A percentile compares a stretch with the other conserved stretches of the same genome.
Conservation (phyloP, 148 eudicot genomes). For the Chenopodium berlandieri region DNA sequence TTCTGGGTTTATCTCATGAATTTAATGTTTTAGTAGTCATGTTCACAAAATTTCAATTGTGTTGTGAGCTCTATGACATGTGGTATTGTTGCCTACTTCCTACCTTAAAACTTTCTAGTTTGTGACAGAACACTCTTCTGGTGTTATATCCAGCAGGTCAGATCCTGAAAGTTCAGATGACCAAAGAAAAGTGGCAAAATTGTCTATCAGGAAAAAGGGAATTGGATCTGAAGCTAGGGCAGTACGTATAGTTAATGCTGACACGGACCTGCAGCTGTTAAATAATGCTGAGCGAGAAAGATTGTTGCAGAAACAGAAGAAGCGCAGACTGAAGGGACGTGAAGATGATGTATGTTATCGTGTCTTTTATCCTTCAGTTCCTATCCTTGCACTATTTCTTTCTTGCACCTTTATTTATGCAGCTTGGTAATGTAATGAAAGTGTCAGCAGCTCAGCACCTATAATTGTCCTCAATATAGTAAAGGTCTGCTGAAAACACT, state of each 20-base stretch:
- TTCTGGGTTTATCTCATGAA: background rate
- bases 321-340: constrained; percentile 81
- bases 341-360: constrained; percentile 78
- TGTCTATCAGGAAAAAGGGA: constrained; percentile 81
- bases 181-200: constrained; percentile 58
- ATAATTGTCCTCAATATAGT: background rate
- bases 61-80: background rate
- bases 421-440: background rate
- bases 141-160: constrained; percentile 45
- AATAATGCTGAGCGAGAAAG: constrained; percentile 64
- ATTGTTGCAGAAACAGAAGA: constrained; percentile 77
- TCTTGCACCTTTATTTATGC: background rate
- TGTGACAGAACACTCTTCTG: constrained; percentile 16
- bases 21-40: background rate
- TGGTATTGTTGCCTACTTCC: background rate
- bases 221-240: constrained; percentile 92
- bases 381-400: background rate
- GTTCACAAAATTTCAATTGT: background rate
- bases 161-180: constrained; percentile 57
- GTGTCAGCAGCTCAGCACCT: background rate
- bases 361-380: constrained; percentile 1
- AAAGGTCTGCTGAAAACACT: background rate
- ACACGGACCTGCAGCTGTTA: constrained; percentile 71
- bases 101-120: background rate
- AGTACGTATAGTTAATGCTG: constrained; percentile 77